These are phyloP conservation scores for Rhodotorula sp. DNA, from an alignment of 1,284 basidiomycete species.

Conservation along the genomic window DNA sequence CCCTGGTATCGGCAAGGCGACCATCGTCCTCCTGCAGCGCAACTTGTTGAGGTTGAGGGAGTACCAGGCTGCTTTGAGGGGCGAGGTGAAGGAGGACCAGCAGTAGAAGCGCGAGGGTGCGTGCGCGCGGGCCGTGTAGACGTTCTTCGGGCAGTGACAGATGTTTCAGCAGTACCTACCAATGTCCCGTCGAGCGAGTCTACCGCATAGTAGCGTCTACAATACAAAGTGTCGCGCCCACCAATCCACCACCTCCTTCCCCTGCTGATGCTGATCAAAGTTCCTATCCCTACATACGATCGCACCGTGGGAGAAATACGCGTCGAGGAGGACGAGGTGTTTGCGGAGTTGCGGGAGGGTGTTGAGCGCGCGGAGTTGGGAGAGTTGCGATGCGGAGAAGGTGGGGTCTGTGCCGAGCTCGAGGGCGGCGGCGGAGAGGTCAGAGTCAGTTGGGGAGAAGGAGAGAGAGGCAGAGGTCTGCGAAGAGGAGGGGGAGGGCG, in stretches of 20 bases:
- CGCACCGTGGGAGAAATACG: constrained; percentile 35
- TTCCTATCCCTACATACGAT: constrained; percentile 32
- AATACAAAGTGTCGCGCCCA: constrained; percentile 36
- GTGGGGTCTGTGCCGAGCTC: constrained; percentile 30
- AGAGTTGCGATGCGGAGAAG: constrained; percentile 29
- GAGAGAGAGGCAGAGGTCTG: neutral
- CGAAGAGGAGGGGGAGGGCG: neutral
- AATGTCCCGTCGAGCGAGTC: neutral
- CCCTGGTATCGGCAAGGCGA: constrained; percentile 93
- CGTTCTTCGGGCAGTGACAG: neutral
- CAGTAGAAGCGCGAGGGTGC: neutral
- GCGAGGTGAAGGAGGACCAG: neutral
- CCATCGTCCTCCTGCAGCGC: constrained; percentile 91
- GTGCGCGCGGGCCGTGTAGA: neutral
- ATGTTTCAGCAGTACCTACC: neutral
- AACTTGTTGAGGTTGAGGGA: constrained; percentile 63
- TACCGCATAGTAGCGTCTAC: no score
- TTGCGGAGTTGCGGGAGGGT: constrained; percentile 35
- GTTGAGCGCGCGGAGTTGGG: constrained; percentile 33
- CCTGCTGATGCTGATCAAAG: constrained; percentile 29
- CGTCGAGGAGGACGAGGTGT: constrained; percentile 34
- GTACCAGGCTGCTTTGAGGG: constrained; percentile 26
- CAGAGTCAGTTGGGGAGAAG: neutral
- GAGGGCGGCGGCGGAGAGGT: constrained; percentile 6
- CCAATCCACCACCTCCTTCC: constrained; percentile 30